Evolutionary conservation across 345 rosid species (phyloP), one percentile per base, ranked within the genome.

Genomic region (Gossypium arboreum): DNA sequence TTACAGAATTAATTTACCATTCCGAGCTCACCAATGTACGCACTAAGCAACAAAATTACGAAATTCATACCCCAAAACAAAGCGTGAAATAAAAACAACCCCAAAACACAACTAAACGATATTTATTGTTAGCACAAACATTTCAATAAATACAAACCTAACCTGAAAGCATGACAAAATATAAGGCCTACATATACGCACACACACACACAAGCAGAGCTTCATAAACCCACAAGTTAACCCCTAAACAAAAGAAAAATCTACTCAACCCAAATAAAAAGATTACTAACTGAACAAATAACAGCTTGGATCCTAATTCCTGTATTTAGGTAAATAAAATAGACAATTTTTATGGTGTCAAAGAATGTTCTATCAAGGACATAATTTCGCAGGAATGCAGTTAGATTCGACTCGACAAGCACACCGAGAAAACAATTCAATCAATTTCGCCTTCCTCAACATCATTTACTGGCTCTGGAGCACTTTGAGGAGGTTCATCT

Each of bases 371-470:
- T 1, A 15, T 12, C 43, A 9, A 0, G 34, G 41, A 34, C 34
- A 58, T 22, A 50, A 15, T 15, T 24, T 9, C 0, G 12, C 41
- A 68, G 12, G 39, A 63, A 57, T 34, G 41, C 22, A 9, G 5
- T 52, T 17, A 20, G 29, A 22, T 64, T 41, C 51, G 0, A n/a
- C 15, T 67, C 18, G 17, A 69, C 10, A 69, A 27, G 73, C 24
- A 27, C 4, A 24, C 16, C 24, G 10, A 47, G 15, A 20, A 61
- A 45, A 16, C 8, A 3, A 25, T 80, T 55, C 83, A 86, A 75
- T 84, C 89, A 60, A 86, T 85, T 80, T 87, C 89, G 20, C 88
- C 91, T 75, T 87, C 88, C 82, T 84, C 91, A 0, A 79, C 82
- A 69, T 87, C 91, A 79, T 83, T 80, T n/a, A 60, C 73, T 2